Evolutionary conservation across 2,329 filamentous ascomycete genomes (phyloP), one percentile per base, ranked within the genome.

Genomic region (Beauveria caledonica): DNA sequence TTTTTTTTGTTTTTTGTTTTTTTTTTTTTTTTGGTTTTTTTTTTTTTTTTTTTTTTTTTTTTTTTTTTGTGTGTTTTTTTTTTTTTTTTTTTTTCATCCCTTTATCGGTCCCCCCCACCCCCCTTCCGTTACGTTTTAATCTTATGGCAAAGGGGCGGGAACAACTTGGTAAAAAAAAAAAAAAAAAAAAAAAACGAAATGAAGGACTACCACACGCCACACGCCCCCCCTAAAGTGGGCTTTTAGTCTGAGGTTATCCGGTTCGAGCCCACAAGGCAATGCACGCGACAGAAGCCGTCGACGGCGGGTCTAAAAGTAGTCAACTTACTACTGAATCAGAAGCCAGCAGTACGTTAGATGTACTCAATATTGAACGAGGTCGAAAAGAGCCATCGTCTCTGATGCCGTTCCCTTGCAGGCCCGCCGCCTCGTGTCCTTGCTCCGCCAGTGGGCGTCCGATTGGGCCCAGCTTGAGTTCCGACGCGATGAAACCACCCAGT

Each of bases 191-290:
- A 49, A 55, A 60, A 54, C 1, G 45, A 60, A 60, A 60, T 60
- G 58, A 60, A 60, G 58, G 58, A 60, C 58, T 60, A 21, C 51
- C 58, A 51, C 58, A 60, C 58, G 33, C 58, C 44, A 55, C 51
- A 49, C 58, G 36, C 51, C 40, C 51, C 53, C 58, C 21, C 13
- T 33, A 8, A 56, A 49, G 58, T 44, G 33, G 44, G 25, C 25
- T 60, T 21, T 19, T 49, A 50, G 45, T 27, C 42, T 55, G 45
- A 55, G 58, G 58, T 55, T 60, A 59, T 60, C 49, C 58, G 56
- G 58, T 60, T 53, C 53, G 52, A 51, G 60, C 59, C 59, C 59
- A 57, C 60, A 61, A 61, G 60, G 53, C 60, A 57, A 52, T 51
- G 60, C 60, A 61, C 60, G 53, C 60, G 60, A 61, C 45, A 55